phyloP scores from a whole-genome alignment of 495 filamentous ascomycete species.

The Hypoxylon subgilvum region DNA sequence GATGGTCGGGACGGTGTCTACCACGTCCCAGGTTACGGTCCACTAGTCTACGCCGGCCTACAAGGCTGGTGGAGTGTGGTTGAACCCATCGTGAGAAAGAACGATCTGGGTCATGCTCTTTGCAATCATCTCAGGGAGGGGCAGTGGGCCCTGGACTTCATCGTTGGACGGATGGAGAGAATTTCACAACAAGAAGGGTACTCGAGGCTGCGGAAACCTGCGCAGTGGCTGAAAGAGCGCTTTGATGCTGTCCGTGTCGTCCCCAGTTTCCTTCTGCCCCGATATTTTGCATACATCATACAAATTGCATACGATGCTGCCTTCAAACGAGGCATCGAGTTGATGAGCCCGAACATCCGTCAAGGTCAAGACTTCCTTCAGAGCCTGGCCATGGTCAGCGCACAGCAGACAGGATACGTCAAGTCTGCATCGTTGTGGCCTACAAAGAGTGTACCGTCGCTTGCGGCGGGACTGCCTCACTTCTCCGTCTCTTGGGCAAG shows the following conservation, averaged over 20 bases:
- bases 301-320: constrained; percentile 85
- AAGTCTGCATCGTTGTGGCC: constrained; percentile 91
- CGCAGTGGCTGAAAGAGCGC: constrained; percentile 78
- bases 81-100: constrained; percentile 80
- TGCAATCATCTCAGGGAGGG: constrained; percentile 91
- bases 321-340: constrained; percentile 73
- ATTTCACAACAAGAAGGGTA: constrained; percentile 66
- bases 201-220: constrained; percentile 64
- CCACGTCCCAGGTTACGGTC: constrained; percentile 78
- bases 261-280: constrained; percentile 86
- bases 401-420: constrained; percentile 86
- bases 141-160: constrained; percentile 94
- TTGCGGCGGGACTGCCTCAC: constrained; percentile 94
- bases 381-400: constrained; percentile 84
- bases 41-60: constrained; percentile 93
- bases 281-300: constrained; percentile 90
- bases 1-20: constrained; percentile 84
- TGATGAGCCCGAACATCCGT: constrained; percentile 77
- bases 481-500: constrained; percentile 93
- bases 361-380: constrained; percentile 84
- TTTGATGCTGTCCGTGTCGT: constrained; percentile 83
- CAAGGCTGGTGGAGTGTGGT: constrained; percentile 99
- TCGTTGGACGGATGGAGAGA: constrained; percentile 76
- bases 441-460: constrained; percentile 76
- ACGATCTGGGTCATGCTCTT: constrained; percentile 89